These are phyloP conservation scores for Powellomyces hirtus DNA, from an alignment of 192 early-diverging fungal genomes.

Conservation along the genomic window DNA sequence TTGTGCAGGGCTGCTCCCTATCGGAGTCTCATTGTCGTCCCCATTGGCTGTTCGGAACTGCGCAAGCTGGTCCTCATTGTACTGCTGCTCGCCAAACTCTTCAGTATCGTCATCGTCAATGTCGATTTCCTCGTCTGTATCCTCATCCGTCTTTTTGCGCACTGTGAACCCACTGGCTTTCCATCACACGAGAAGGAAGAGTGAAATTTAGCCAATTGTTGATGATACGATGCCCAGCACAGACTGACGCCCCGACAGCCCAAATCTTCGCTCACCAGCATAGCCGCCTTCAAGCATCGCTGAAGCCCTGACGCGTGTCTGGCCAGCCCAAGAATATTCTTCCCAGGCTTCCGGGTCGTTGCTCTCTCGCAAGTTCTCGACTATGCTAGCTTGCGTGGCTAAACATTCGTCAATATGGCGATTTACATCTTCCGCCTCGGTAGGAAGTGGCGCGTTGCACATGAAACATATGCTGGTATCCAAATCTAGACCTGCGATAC, in stretches of 20 bases:
- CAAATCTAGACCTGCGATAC: not conserved
- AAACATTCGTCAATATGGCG: constrained; percentile 79
- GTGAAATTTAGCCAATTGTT: too few relatives aligned
- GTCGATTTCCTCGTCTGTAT: constrained; percentile 78
- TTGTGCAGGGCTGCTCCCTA: too few relatives aligned
- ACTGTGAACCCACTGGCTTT: constrained; percentile 31
- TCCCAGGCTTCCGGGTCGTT: constrained; percentile 33
- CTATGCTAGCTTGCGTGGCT: constrained; percentile 13
- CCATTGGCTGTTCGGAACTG: constrained; percentile 23
- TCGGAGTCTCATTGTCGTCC: too few relatives aligned
- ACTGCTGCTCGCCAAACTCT: constrained; percentile 73
- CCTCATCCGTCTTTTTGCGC: constrained; percentile 42
- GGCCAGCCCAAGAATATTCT: constrained; percentile 81
- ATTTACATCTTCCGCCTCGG: constrained; percentile 62
- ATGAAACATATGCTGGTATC: constrained; percentile 57
- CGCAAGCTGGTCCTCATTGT: constrained; percentile 66
- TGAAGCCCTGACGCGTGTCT: constrained; percentile 73
- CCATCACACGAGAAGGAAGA: too few relatives aligned
- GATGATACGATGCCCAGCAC: constrained; percentile 23
- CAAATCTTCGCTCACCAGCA: constrained; percentile 42
- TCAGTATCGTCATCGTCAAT: constrained; percentile 78
- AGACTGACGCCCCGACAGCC: too few relatives aligned
- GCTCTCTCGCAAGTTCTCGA: constrained; percentile 9
- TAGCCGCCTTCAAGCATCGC: constrained; percentile 79
- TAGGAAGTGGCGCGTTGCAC: constrained; percentile 56